A percentile compares a stretch with the other conserved stretches of the same genome.
phyloP scores from a whole-genome alignment of 2,329 filamentous ascomycete genomes.

The Pezicula radicicola region DNA sequence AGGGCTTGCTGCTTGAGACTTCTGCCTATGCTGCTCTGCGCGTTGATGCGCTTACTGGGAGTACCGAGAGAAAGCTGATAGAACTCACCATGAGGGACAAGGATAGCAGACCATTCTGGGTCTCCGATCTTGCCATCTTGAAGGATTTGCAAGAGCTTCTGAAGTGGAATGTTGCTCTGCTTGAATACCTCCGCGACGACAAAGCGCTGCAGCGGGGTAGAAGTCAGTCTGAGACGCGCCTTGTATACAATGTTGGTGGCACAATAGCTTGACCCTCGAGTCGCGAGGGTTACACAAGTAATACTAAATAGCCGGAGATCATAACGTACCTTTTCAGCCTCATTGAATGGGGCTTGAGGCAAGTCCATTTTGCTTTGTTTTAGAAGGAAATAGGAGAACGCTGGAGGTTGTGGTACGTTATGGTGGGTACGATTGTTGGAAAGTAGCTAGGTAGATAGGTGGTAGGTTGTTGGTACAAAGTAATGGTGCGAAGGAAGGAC shows the following conservation, averaged over 20 bases:
- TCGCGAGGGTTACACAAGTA: slow-evolving; percentile 11
- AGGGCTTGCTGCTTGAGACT: slow-evolving; percentile 12
- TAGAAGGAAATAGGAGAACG: neutral
- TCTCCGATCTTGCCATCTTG: slow-evolving; percentile 35
- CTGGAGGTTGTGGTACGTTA: slow-evolving; percentile 3
- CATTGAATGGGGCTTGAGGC: slow-evolving; percentile 17
- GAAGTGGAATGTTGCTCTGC: slow-evolving; percentile 37
- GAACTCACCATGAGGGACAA: slow-evolving; percentile 44
- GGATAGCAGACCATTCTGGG: slow-evolving; percentile 45
- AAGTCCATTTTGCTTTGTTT: slow-evolving; percentile 17
- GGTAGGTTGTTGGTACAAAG: neutral
- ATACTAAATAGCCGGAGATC: neutral
- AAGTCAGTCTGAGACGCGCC: slow-evolving; percentile 14
- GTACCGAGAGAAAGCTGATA: slow-evolving; percentile 6
- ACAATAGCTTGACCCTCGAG: slow-evolving; percentile 7
- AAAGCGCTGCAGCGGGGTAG: slow-evolving; percentile 27
- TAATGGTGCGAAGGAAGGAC: neutral
- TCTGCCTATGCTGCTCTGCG: neutral
- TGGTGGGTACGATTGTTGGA: neutral
- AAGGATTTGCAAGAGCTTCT: slow-evolving; percentile 41
- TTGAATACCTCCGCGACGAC: slow-evolving; percentile 51
- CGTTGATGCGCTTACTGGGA: too few relatives aligned
- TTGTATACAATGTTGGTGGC: slow-evolving; percentile 1
- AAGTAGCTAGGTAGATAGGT: neutral
- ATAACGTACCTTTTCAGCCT: slow-evolving; percentile 29